phyloP scores from a whole-genome alignment of 2,329 filamentous ascomycete species.

The Akanthomyces lecanii region DNA sequence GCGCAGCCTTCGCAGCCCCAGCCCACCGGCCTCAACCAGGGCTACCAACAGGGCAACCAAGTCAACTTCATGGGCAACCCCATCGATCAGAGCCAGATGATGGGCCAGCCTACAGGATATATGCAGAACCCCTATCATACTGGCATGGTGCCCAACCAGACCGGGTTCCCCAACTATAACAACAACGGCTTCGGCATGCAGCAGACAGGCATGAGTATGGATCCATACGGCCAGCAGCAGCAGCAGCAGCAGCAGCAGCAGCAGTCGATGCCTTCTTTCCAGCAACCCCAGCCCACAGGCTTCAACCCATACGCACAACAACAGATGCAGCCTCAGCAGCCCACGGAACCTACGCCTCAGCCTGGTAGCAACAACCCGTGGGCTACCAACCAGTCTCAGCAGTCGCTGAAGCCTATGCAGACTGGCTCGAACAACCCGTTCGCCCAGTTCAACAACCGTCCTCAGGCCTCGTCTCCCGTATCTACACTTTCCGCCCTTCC shows the following conservation, averaged over 20 bases:
- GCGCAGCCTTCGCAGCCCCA: conserved; percentile 61
- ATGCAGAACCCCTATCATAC: conserved; percentile 52
- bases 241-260: conserved; percentile 37
- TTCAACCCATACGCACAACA: conserved; percentile 51
- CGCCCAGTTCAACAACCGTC: conserved; percentile 65
- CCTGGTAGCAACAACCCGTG: conserved; percentile 93
- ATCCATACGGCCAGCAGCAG: conserved; percentile 59
- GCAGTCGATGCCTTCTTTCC: conserved; percentile 37
- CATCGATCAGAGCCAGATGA: conserved; percentile 70
- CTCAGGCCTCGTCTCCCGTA: conserved; percentile 53
- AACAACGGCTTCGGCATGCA: conserved; percentile 63
- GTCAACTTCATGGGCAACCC: conserved; percentile 98
- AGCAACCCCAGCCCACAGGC: conserved; percentile 49
- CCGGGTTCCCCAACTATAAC: conserved; percentile 36
- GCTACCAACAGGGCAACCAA: conserved; percentile 92
- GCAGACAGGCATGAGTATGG: conserved; percentile 64
- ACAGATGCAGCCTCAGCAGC: conserved; percentile 36
- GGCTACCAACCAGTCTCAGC: conserved; percentile 59
- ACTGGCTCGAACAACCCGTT: conserved; percentile 99
- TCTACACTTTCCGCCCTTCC: conserved; percentile 71
- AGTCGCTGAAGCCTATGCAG: conserved; percentile 71
- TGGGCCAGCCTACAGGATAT: conserved; percentile 76
- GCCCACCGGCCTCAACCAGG: conserved; percentile 88
- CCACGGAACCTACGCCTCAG: conserved; percentile 60
- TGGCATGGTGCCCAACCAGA: conserved; percentile 47